Evolutionary conservation across 2,329 filamentous ascomycete genomes (phyloP), one percentile per base, ranked within the genome.

Genomic region (Colletotrichum paranaense): DNA sequence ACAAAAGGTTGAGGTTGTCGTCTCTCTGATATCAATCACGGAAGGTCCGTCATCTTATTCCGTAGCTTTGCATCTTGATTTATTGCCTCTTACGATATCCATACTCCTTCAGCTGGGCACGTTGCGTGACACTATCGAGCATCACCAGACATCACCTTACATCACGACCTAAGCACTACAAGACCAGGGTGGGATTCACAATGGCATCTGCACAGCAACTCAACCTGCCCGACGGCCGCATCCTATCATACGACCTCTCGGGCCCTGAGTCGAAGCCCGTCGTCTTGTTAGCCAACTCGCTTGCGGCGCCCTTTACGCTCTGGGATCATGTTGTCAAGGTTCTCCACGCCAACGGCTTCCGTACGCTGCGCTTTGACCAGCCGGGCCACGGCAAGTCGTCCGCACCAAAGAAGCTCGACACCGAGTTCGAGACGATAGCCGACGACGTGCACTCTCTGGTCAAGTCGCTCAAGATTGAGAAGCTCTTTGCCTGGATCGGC

Each of bases 341-440:
- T 11, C 76, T 86, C 57, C 79, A 80, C 57, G 71, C 74, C 1
- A 76, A 77, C 42, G 84, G 82, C 24, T 85, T 82, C 74, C 80
- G 80, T n/a, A 81, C 83, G 22, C 77, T 87, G 16, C 81, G 84
- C 46, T 87, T 84, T 74, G 83, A 86, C 72, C 82, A 84, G 53
- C 84, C 84, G 0, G 85, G 85, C 46, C 85, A 87, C 68, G 84
- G 84, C 52, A 72, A 64, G 16, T 86, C 84, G 1, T 78, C 78
- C 0, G 78, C 78, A 0, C 83, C 84, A 5, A 67, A 76, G 16
- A 76, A 79, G 5, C 77, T 84, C 19, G 78, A 79, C 2, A 83
- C 82, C 6, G 85, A 83, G 0, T 85, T 86, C 73, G 78, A 80
- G 30, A 79, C 79, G 16, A 80, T 86, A 67, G 81, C 82, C 4